A percentile compares a stretch with the other conserved stretches of the same genome.
Evolutionary conservation across 1,284 basidiomycete genomes (phyloP).

Genomic region (Rhodotorula sp.): DNA sequence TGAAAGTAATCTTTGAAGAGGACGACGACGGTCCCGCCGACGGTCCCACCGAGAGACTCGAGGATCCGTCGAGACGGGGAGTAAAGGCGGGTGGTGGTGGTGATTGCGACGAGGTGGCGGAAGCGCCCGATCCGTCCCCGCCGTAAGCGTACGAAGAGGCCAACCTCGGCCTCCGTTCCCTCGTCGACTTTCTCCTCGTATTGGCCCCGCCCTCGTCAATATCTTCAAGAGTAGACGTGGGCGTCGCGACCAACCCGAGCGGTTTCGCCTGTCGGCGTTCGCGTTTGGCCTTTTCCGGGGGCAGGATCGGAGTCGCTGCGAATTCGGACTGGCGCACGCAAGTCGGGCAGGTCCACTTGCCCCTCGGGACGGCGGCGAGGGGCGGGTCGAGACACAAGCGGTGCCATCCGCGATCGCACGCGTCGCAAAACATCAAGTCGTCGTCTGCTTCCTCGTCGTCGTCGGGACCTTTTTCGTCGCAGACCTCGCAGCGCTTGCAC

Average conservation of each 20-base stretch:
- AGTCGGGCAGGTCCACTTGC: conserved; percentile 54
- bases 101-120: not conserved
- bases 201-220: no score
- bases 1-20: not conserved
- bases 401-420: conserved; percentile 95
- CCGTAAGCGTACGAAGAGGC: not conserved
- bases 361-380: conserved; percentile 39
- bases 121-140: not conserved
- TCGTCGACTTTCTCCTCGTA: not conserved
- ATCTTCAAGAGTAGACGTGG: not conserved
- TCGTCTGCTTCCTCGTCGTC: conserved; percentile 55
- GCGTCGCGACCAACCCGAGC: conserved; percentile 3
- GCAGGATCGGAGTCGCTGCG: conserved; percentile 5
- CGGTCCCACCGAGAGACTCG: no score
- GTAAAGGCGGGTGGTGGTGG: no score
- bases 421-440: conserved; percentile 86
- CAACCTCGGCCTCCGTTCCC: not conserved
- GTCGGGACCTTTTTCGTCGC: conserved; percentile 79
- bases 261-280: conserved; percentile 19
- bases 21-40: not conserved
- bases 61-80: no score
- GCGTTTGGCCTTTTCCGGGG: conserved; percentile 3
- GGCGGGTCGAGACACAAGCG: conserved; percentile 76
- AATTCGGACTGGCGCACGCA: conserved; percentile 51
- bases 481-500: conserved; percentile 91